Base-by-base conservation (phyloP, 129 eudicot genomes). In the Centrapalus pauciflorus region DNA sequence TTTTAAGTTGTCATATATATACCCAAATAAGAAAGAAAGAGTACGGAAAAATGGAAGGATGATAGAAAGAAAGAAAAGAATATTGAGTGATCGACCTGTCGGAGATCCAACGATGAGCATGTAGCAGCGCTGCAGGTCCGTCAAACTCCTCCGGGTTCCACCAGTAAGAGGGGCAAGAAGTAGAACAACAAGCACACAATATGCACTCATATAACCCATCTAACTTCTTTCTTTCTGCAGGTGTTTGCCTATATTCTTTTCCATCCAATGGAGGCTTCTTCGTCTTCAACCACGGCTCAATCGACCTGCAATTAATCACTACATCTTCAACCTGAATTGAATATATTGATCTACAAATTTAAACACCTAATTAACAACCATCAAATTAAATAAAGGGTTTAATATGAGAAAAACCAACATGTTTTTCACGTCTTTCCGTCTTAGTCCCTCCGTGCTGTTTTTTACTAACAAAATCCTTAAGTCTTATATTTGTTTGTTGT, bases 141-240 rank as follows among this genome's bases (percentile, higher is more conserved):
- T 77, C 81, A 73, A 79, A 90, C 80, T 81, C 79, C 65, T 90
- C 91, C 3, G 87, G 92, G 46, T 91, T 81, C 95, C 96, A 91
- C 98, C 98, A 91, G 37, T 88, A 91, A 1, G 96, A 79, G 10
- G 98, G 96, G 77, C 96, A 91, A 0, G 96, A 79, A 0, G 98
- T 79, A 10, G 79, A 84, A 63, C 97, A 87, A 75, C 95, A 91
- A 66, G 98, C 98, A 66, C 96, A 91, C 27, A 87, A 61, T 67
- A 91, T 91, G 67, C 98, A 91, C 73, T 91, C 98, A 26, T 91
- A 91, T 2, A 87, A 69, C 3, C 96, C 96, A 72, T 91, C 96
- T 5, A 91, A 64, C 45, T 73, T 91, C 83, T 77, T 81, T 72
- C 95, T 77, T 10, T 85, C 85, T 1, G 48, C 49, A 1, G 79